Conservation (phyloP, 1,284 basidiomycete species). For the Waitea zeae region DNA sequence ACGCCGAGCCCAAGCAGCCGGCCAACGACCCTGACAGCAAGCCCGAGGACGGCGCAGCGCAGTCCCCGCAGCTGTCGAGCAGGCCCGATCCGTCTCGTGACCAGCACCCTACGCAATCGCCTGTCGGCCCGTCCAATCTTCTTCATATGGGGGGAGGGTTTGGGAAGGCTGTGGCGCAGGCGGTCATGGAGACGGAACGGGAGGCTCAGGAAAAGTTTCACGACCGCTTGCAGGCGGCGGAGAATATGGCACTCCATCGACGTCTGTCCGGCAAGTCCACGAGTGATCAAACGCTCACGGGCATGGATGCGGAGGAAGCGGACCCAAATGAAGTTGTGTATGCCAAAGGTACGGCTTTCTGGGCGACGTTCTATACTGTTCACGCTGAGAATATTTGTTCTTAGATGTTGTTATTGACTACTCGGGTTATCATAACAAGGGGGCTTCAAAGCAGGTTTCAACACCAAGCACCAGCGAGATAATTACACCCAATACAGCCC, state of each 20-base stretch:
- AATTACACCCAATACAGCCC: no score
- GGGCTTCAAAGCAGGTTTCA: slow-evolving; percentile 11
- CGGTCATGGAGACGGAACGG: slow-evolving; percentile 14
- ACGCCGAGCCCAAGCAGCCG: slow-evolving; percentile 17
- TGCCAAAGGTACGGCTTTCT: slow-evolving; percentile 33
- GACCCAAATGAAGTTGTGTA: slow-evolving; percentile 54
- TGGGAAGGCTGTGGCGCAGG: slow-evolving; percentile 14
- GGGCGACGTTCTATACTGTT: no score
- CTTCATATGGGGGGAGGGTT: no score
- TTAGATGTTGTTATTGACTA: slow-evolving; percentile 47
- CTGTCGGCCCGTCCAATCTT: slow-evolving; percentile 2
- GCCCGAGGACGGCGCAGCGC: no score
- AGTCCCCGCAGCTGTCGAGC: background rate
- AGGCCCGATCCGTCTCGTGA: background rate
- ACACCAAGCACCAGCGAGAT: slow-evolving; percentile 9
- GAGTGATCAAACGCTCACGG: slow-evolving; percentile 36
- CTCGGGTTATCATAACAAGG: slow-evolving; percentile 36
- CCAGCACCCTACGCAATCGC: background rate
- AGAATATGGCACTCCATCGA: slow-evolving; percentile 1
- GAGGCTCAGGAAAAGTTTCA: slow-evolving; percentile 11
- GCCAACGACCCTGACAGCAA: background rate
- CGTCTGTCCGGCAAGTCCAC: slow-evolving; percentile 10
- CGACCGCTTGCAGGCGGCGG: slow-evolving; percentile 3
- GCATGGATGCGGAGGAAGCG: slow-evolving; percentile 22
- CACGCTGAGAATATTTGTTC: no score